Evolutionary conservation across 2,329 filamentous ascomycete species (phyloP).

Genomic region (Aspergillus sp.): DNA sequence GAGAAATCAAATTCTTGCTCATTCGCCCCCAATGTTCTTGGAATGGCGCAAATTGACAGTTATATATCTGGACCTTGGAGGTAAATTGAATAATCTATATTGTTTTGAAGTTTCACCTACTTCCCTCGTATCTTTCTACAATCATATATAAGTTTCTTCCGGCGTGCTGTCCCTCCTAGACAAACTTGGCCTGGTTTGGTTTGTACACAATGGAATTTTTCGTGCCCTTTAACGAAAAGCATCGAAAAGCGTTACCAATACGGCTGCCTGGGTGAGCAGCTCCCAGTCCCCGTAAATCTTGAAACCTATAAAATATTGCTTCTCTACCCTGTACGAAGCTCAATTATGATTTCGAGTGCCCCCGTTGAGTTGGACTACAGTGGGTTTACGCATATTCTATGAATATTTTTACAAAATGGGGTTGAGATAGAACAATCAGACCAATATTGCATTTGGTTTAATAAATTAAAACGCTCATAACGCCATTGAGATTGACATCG

Average conservation of each 20-base stretch:
- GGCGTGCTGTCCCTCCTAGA: too few relatives aligned
- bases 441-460: constrained; percentile 15
- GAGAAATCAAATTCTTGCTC: not conserved
- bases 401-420: not conserved
- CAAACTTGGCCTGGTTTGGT: too few relatives aligned
- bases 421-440: constrained; percentile 10
- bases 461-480: constrained; percentile 25
- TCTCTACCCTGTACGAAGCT: too few relatives aligned
- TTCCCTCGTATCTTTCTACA: not conserved
- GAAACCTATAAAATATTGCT: too few relatives aligned
- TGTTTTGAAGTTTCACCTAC: not conserved
- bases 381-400: too few relatives aligned
- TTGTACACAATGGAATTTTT: too few relatives aligned
- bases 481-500: constrained; percentile 21
- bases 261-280: too few relatives aligned
- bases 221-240: too few relatives aligned
- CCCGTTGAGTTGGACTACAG: too few relatives aligned
- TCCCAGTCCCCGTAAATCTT: too few relatives aligned
- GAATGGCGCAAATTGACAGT: not conserved
- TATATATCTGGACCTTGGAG: not conserved
- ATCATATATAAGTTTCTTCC: not conserved
- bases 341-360: too few relatives aligned
- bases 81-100: not conserved
- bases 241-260: too few relatives aligned
- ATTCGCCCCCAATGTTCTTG: not conserved